Evolutionary conservation across 768 basidiomycete species (phyloP).

Genomic region (Boletus barrowsii): DNA sequence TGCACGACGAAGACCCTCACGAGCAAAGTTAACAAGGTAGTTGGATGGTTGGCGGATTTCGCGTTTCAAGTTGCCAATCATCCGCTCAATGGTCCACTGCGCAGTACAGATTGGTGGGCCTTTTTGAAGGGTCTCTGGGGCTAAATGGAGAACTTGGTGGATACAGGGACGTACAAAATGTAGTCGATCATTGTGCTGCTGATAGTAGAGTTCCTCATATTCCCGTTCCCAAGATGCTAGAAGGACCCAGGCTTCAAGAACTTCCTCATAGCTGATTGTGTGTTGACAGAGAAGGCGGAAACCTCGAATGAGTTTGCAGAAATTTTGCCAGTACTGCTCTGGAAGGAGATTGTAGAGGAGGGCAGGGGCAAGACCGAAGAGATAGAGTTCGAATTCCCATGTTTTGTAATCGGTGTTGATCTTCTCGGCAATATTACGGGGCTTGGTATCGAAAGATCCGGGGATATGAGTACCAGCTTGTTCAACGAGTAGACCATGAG

Average conservation of each 20-base stretch:
- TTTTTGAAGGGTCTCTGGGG: not conserved
- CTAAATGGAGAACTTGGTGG: not conserved
- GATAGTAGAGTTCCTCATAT: not conserved
- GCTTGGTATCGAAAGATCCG: not conserved
- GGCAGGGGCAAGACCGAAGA: not conserved
- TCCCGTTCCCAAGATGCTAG: not conserved
- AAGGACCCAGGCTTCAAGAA: too few species aligned
- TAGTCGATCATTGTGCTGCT: not conserved
- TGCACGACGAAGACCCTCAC: not conserved
- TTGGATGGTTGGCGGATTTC: not conserved
- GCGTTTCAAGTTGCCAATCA: not conserved
- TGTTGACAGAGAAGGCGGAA: too few species aligned
- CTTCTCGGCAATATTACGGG: not conserved
- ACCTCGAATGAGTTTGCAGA: too few species aligned
- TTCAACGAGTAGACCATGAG: too few species aligned
- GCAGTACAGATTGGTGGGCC: not conserved
- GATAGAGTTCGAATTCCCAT: not conserved
- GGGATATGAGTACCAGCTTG: not conserved
- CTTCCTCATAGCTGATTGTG: too few species aligned
- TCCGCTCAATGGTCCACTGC: not conserved
- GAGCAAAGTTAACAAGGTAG: too few species aligned
- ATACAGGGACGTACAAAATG: not conserved
- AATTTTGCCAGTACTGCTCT: too few species aligned
- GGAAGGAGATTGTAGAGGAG: too few species aligned
- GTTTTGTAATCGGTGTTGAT: not conserved